Evolutionary conservation across 179 eudicot genomes (phyloP).

Genomic region (Spinacia oleracea): DNA sequence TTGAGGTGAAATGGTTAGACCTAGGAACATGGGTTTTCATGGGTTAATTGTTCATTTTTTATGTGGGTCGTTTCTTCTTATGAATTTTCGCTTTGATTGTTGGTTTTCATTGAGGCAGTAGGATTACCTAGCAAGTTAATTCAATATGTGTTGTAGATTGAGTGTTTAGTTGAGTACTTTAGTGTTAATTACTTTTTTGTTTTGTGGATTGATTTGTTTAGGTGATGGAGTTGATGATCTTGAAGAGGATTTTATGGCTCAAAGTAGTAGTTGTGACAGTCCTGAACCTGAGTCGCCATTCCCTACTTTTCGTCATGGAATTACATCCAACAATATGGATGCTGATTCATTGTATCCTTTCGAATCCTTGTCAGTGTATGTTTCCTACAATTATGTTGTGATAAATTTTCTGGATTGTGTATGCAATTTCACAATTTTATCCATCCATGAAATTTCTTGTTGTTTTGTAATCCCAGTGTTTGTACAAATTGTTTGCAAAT

Average conservation of each 20-base stretch:
- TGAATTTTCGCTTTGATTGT: background rate
- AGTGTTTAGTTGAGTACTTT: background rate
- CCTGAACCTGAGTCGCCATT: constrained; percentile 23
- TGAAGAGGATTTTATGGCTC: constrained; percentile 42
- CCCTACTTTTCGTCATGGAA: constrained; percentile 9
- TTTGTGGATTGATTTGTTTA: constrained; percentile 14
- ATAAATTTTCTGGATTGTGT: background rate
- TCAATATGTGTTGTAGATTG: background rate
- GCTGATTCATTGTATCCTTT: constrained; percentile 71
- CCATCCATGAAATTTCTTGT: too few species aligned
- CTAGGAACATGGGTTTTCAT: too few species aligned
- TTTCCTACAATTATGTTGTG: background rate
- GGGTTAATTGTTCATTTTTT: too few species aligned
- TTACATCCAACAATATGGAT: constrained; percentile 29
- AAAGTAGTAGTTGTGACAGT: constrained; percentile 2
- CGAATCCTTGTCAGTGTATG: background rate
- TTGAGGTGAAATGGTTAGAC: too few species aligned
- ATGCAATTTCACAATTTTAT: background rate
- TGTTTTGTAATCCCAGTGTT: background rate
- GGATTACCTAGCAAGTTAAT: background rate
- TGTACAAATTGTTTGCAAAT: background rate
- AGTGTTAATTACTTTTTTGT: background rate
- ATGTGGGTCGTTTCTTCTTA: too few species aligned
- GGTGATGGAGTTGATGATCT: constrained; percentile 45
- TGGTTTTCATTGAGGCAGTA: background rate